Evolutionary conservation across 768 basidiomycete species (phyloP).

Genomic region (Atractiella rhizophila): DNA sequence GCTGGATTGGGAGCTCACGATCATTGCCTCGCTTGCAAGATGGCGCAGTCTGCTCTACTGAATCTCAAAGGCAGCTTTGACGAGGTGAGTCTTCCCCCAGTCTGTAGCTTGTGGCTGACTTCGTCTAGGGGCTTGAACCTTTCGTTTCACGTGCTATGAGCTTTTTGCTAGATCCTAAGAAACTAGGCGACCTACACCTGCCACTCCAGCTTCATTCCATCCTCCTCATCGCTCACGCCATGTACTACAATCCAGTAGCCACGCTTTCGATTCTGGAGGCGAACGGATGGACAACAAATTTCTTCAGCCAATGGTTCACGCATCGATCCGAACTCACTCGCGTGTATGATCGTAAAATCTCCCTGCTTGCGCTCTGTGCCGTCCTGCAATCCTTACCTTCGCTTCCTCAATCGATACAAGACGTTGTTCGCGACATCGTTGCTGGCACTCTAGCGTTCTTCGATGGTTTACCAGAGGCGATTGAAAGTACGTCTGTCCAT

Average conservation of each 20-base stretch:
- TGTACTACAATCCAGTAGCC: slow-evolving; percentile 59
- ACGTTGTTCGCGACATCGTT: slow-evolving; percentile 48
- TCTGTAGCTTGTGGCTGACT: neutral
- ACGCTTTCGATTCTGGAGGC: slow-evolving; percentile 50
- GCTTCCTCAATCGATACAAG: slow-evolving; percentile 28
- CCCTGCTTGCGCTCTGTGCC: slow-evolving; percentile 46
- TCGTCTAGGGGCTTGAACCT: no score
- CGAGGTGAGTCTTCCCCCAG: slow-evolving; percentile 28
- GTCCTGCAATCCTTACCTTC: slow-evolving; percentile 36
- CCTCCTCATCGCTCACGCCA: slow-evolving; percentile 53
- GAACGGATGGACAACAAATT: slow-evolving; percentile 37
- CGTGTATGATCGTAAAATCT: slow-evolving; percentile 74
- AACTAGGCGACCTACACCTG: slow-evolving; percentile 29
- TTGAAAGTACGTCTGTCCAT: slow-evolving; percentile 32
- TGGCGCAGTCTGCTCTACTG: slow-evolving; percentile 56
- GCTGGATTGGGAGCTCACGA: slow-evolving; percentile 59
- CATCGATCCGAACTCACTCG: slow-evolving; percentile 34
- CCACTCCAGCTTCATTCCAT: slow-evolving; percentile 50
- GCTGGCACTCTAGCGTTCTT: slow-evolving; percentile 52
- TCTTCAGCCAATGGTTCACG: slow-evolving; percentile 70
- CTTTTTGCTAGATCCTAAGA: slow-evolving; percentile 1
- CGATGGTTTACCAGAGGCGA: slow-evolving; percentile 48
- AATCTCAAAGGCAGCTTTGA: slow-evolving; percentile 53
- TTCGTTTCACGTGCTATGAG: no score
- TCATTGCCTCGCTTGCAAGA: slow-evolving; percentile 55